A percentile compares a stretch with the other conserved stretches of the same genome.
These are phyloP conservation scores for Funneliformis geosporum DNA, from an alignment of 192 early-diverging fungal genomes.

Conservation along the genomic window DNA sequence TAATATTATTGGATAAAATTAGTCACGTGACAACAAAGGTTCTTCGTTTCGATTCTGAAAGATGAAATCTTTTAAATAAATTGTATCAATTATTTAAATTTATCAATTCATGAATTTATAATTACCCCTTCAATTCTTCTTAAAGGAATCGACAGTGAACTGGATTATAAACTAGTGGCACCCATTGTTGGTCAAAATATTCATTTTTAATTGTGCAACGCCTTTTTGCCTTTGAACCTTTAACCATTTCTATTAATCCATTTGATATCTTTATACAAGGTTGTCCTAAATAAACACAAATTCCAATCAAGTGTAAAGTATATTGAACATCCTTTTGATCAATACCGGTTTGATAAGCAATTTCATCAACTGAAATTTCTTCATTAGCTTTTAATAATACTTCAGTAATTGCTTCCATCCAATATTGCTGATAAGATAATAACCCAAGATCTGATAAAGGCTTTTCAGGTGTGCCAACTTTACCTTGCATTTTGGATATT, in stretches of 20 bases:
- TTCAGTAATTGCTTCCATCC: constrained; percentile 86
- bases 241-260: background rate
- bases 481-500: constrained; percentile 88
- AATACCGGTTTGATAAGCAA: constrained; percentile 67
- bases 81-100: too few species aligned
- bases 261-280: background rate
- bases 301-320: background rate
- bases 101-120: too few species aligned
- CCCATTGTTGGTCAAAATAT: background rate
- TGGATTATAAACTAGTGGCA: background rate
- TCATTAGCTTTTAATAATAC: constrained; percentile 51
- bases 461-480: constrained; percentile 95
- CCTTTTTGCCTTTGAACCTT: background rate
- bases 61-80: too few species aligned
- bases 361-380: constrained; percentile 87
- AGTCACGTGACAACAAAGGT: too few species aligned
- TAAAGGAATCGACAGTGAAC: background rate
- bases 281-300: background rate
- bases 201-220: background rate
- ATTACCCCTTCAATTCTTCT: background rate
- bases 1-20: too few species aligned
- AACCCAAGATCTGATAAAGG: constrained; percentile 96
- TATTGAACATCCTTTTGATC: background rate
- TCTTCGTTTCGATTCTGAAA: too few species aligned
- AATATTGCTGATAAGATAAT: constrained; percentile 92